These are phyloP conservation scores for Leishmania arabica DNA, from an alignment of 208 protist genomes.

Conservation along the genomic window DNA sequence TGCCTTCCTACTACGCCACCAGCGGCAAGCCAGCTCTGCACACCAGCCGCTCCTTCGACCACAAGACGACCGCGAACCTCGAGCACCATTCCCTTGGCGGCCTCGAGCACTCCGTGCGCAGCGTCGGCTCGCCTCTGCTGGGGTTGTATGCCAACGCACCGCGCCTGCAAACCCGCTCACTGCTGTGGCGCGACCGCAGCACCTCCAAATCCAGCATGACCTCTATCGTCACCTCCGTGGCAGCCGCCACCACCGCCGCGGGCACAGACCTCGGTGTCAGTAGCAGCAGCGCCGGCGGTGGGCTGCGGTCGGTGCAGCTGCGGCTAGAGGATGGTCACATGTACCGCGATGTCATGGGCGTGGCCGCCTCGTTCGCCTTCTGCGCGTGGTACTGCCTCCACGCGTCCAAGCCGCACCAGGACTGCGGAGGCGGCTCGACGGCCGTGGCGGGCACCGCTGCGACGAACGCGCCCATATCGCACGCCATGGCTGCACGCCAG, in stretches of 20 bases:
- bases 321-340: slow-evolving; percentile 7
- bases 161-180: slow-evolving; percentile 8
- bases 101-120: slow-evolving; percentile 24
- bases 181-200: slow-evolving; percentile 11
- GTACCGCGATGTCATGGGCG: slow-evolving; percentile 1
- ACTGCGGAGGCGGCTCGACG: slow-evolving; percentile 5
- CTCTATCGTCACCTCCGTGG: slow-evolving; percentile 8
- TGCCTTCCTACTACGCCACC: slow-evolving; percentile 19
- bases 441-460: background rate
- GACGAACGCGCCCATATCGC: background rate
- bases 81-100: slow-evolving; percentile 23
- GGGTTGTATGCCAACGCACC: background rate
- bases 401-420: slow-evolving; percentile 31
- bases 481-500: background rate
- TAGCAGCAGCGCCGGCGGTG: background rate
- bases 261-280: slow-evolving; percentile 2
- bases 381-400: slow-evolving; percentile 58
- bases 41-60: slow-evolving; percentile 33
- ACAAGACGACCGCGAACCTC: slow-evolving; percentile 35
- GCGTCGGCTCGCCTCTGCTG: slow-evolving; percentile 17
- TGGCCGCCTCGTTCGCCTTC: background rate
- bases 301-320: slow-evolving; percentile 8
- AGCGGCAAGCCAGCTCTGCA: slow-evolving; percentile 27
- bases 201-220: slow-evolving; percentile 11
- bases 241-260: slow-evolving; percentile 3